Evolutionary conservation across 768 basidiomycete species (phyloP).

Genomic region (Pulveroboletus sp.): DNA sequence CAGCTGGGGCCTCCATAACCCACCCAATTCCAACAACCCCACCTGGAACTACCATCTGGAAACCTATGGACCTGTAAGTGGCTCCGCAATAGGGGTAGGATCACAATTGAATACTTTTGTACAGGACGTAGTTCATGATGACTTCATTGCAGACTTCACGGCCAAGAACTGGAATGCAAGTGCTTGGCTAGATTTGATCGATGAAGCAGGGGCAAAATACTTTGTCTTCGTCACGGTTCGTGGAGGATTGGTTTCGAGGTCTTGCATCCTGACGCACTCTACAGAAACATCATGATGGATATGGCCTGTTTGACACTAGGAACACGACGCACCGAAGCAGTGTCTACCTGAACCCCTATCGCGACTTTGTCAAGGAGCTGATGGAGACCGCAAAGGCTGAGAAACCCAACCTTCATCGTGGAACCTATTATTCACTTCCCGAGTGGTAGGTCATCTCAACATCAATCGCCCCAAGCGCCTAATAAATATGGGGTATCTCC

Average conservation of each 20-base stretch:
- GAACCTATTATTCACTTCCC: conserved; percentile 54
- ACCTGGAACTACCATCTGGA: conserved; percentile 48
- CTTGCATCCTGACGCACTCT: neutral
- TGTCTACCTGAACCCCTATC: conserved; percentile 44
- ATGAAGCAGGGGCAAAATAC: conserved; percentile 55
- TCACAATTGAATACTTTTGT: neutral
- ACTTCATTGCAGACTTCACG: conserved; percentile 53
- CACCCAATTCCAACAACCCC: conserved; percentile 34
- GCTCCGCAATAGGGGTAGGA: neutral
- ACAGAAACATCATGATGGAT: conserved; percentile 63
- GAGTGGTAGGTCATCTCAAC: conserved; percentile 38
- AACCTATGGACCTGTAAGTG: conserved; percentile 37
- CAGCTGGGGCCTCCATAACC: conserved; percentile 38
- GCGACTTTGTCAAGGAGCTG: conserved; percentile 49
- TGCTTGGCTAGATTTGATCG: conserved; percentile 51
- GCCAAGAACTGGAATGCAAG: conserved; percentile 50
- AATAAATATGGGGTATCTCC: neutral
- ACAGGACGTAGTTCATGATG: conserved; percentile 49
- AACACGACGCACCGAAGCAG: conserved; percentile 49
- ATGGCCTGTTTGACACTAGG: conserved; percentile 50
- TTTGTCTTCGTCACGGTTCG: conserved; percentile 52
- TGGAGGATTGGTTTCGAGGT: neutral
- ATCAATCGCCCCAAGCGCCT: neutral
- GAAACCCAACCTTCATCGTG: conserved; percentile 48
- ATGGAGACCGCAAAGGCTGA: conserved; percentile 45